Evolutionary conservation across 202 grass and related monocot species (phyloP), one percentile per base, ranked within the genome.

Genomic region (Eragrostis tef): DNA sequence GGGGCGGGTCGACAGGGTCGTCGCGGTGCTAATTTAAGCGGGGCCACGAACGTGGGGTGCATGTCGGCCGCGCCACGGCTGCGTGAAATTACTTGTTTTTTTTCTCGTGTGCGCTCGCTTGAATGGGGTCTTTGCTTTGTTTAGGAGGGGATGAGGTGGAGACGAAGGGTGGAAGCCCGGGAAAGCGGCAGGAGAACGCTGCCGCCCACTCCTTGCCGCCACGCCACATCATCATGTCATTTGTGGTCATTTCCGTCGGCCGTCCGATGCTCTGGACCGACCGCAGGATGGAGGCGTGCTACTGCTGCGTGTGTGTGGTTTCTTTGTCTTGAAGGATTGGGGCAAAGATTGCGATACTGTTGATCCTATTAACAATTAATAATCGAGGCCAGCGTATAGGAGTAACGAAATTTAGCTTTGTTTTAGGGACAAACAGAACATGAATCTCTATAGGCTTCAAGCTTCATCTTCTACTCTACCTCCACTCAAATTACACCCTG

Each of bases 111-210:
- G 74, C 65, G 29, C 20, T 68, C 45, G 24, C 0, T 24, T 0
- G 22, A 1, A 13, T 10, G 9, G 2, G 36, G 19, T 16, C 29
- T 61, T 88, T 81, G 69, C 81, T 88, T 87, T 85, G 65, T 89
- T 88, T 9, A 12, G 14, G 14, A n/a, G 70, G 82, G 44, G 20
- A 75, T 61, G 21, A 75, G 53, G 73, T 44, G 60, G 62, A 75
- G 54, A 68, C 57, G 83, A 29, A 22, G 49, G 25, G 47, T 22
- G 75, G 31, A 61, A 66, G 43, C 72, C 89, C 93, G 87, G 70
- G 75, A 88, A 94, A 92, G 24, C 39, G 64, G 87, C 82, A 69
- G 24, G 42, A 84, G 50, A 74, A 77, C 46, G 74, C 81, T 71
- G 65, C 87, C 50, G 83, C 73, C 72, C 78, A 89, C 87, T 86